Conservation (phyloP, 768 basidiomycete species). For the Agrocybe pediades region DNA sequence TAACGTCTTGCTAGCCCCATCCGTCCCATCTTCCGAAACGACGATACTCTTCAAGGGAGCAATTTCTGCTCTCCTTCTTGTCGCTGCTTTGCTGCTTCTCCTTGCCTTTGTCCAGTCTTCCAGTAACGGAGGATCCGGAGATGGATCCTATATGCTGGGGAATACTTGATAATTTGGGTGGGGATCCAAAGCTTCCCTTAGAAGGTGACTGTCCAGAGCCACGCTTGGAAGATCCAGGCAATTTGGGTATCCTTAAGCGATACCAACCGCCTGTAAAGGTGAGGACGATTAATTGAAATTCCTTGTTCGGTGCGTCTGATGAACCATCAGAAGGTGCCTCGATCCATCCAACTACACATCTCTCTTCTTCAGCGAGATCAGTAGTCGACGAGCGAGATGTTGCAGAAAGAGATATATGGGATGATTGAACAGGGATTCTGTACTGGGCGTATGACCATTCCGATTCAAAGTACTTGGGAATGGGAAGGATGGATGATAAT, state of each 20-base stretch:
- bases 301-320: constrained; percentile 27
- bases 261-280: constrained; percentile 96
- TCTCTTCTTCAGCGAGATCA: constrained; percentile 79
- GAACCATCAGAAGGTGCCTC: constrained; percentile 45
- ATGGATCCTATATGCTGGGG: constrained; percentile 41
- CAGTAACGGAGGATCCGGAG: constrained; percentile 54
- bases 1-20: constrained; percentile 52
- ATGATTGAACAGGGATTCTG: constrained; percentile 80
- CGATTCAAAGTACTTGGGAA: constrained; percentile 92
- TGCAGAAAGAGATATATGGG: constrained; percentile 79
- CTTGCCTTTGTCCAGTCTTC: constrained; percentile 59
- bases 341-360: constrained; percentile 88
- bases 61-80: constrained; percentile 61
- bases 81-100: constrained; percentile 61
- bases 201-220: constrained; percentile 10
- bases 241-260: constrained; percentile 64
- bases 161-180: constrained; percentile 38
- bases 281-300: constrained; percentile 81
- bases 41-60: constrained; percentile 75
- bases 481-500: constrained; percentile 75
- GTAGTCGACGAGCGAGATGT: constrained; percentile 59
- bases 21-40: constrained; percentile 90
- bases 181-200: constrained; percentile 32
- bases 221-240: constrained; percentile 23
- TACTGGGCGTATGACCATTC: constrained; percentile 97